These are phyloP conservation scores for Nothophaeocryptopus gaeumannii DNA, from an alignment of 2,329 filamentous ascomycete genomes.

Conservation along the genomic window DNA sequence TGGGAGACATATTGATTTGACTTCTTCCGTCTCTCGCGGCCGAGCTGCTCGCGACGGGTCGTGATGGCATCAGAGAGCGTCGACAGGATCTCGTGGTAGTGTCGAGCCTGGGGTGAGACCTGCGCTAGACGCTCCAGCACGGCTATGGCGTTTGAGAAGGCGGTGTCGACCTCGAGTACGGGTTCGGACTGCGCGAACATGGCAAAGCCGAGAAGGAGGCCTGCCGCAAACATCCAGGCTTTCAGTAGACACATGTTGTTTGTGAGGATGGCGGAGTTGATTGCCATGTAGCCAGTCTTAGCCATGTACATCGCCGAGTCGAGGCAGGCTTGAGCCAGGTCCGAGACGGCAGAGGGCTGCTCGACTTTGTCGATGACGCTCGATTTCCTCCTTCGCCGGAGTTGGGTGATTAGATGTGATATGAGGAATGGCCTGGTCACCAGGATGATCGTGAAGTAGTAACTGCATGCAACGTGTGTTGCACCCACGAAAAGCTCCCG, in stretches of 20 bases:
- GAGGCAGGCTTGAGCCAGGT: slow-evolving; percentile 53
- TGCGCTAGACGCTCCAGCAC: slow-evolving; percentile 50
- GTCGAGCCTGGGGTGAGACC: slow-evolving; percentile 55
- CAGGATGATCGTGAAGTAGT: slow-evolving; percentile 59
- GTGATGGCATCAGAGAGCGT: slow-evolving; percentile 24
- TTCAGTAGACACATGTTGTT: slow-evolving; percentile 60
- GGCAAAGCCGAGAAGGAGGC: slow-evolving; percentile 56
- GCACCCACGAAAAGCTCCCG: slow-evolving; percentile 24
- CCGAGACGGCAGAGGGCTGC: slow-evolving; percentile 20
- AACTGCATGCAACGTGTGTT: slow-evolving; percentile 56
- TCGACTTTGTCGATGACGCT: slow-evolving; percentile 20
- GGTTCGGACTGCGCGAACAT: slow-evolving; percentile 52
- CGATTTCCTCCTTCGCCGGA: slow-evolving; percentile 13
- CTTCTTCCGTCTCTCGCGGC: slow-evolving; percentile 20
- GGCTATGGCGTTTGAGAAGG: slow-evolving; percentile 51
- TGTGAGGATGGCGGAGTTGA: slow-evolving; percentile 44
- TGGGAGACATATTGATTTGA: slow-evolving; percentile 22
- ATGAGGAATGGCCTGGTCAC: slow-evolving; percentile 57
- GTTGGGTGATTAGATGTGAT: slow-evolving; percentile 45
- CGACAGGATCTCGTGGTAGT: slow-evolving; percentile 57
- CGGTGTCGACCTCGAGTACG: slow-evolving; percentile 46
- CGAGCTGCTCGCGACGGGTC: slow-evolving; percentile 17
- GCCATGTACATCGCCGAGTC: slow-evolving; percentile 56
- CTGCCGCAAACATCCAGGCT: slow-evolving; percentile 54
- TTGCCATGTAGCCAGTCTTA: slow-evolving; percentile 47